Evolutionary conservation across 2,329 filamentous ascomycete genomes (phyloP), one percentile per base, ranked within the genome.

Genomic region (Stemphylium lycopersici): DNA sequence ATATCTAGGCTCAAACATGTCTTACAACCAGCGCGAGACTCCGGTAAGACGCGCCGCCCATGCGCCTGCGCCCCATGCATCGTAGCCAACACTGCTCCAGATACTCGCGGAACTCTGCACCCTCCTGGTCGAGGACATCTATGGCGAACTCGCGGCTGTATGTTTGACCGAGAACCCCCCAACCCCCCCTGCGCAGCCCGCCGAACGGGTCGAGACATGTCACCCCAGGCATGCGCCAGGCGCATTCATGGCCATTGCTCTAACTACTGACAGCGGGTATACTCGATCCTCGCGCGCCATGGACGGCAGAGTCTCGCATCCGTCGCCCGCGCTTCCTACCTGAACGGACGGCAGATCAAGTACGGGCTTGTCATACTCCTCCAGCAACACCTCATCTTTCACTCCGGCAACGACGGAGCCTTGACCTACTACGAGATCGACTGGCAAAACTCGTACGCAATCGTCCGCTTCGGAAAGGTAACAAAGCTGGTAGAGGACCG

Each of bases 61-160:
- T 47, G 53, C 47, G 46, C 45, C 31, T 43, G 52, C 18, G 8
- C 36, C 26, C 20, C n/a, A 74, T 74, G 74, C 67, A 64, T 59
- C 58, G 62, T 53, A 56, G 57, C 59, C 83, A 87, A 72, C 63
- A 44, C 31, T 40, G 3, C 40, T 52, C 83, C 90, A 93, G 90
- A 81, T 87, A 78, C 79, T 90, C 65, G 87, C 89, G 70, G 91
- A 97, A 84, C 90, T 98, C 72, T 96, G 91, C 81, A 85, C 88
- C 80, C 87, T 96, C 73, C 84, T 97, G 60, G 88, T 98, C 61
- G 87, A 92, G 72, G 92, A 97, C 74, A 83, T 90, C 55, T 93
- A 95, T 76, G 95, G 95, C 72, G 90, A 96, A 79, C 86, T 98
- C 55, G 91, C 92, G 59, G 91, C 91, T 73, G 93, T 97, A 89